Evolutionary conservation across 805 yeast genomes (phyloP).

Genomic region (Ogataea wickerhamii): DNA sequence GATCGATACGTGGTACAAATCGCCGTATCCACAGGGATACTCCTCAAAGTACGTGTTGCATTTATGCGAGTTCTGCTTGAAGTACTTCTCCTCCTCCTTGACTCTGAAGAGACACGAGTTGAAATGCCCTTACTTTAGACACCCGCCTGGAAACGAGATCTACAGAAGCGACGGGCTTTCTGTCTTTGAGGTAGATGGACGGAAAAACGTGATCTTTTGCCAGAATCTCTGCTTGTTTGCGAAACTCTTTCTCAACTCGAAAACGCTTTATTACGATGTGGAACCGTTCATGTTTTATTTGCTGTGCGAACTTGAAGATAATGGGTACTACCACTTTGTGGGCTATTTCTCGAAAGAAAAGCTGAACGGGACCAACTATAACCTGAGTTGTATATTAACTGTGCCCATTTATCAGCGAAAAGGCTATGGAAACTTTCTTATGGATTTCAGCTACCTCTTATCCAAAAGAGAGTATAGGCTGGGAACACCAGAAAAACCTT

Average conservation of each 20-base stretch:
- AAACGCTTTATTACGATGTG: slow-evolving; percentile 89
- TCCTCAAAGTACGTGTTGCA: slow-evolving; percentile 58
- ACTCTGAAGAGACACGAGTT: slow-evolving; percentile 64
- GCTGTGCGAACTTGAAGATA: slow-evolving; percentile 59
- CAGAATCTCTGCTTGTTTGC: slow-evolving; percentile 89
- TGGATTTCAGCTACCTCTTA: slow-evolving; percentile 83
- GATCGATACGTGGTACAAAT: slow-evolving; percentile 86
- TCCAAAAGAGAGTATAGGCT: slow-evolving; percentile 69
- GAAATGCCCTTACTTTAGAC: slow-evolving; percentile 61
- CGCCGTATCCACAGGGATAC: slow-evolving; percentile 91
- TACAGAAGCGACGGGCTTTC: slow-evolving; percentile 71
- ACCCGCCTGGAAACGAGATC: slow-evolving; percentile 91
- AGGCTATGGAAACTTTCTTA: slow-evolving; percentile 86
- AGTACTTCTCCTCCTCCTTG: slow-evolving; percentile 69
- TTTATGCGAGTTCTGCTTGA: slow-evolving; percentile 81
- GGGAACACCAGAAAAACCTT: slow-evolving; percentile 96
- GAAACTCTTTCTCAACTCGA: slow-evolving; percentile 83
- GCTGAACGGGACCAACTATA: slow-evolving; percentile 68
- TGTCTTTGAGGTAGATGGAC: slow-evolving; percentile 90
- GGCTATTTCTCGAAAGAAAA: slow-evolving; percentile 94
- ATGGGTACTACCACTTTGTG: slow-evolving; percentile 64
- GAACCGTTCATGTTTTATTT: slow-evolving; percentile 93
- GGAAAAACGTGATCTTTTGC: slow-evolving; percentile 76
- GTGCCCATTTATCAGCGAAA: slow-evolving; percentile 82
- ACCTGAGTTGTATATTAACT: slow-evolving; percentile 87